Evolutionary conservation across 129 eudicot genomes (phyloP).

Genomic region (Daucus carota): DH1_v3.0 NC_030385.2:5426001-5426500

Average conservation of each 20-base stretch:
- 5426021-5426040: conserved; percentile 12
- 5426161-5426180: conserved; percentile 35
- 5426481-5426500: too few relatives aligned
- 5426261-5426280: conserved; percentile 43
- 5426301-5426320: conserved; percentile 52
- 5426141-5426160: conserved; percentile 40
- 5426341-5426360: conserved; percentile 26
- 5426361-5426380: too few relatives aligned
- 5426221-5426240: too few relatives aligned
- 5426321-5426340: conserved; percentile 35
- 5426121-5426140: conserved; percentile 45
- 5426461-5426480: too few relatives aligned
- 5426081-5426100: not conserved
- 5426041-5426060: not conserved
- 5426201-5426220: not conserved
- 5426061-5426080: not conserved
- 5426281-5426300: conserved; percentile 45
- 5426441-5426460: too few relatives aligned
- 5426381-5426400: too few relatives aligned
- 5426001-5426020: conserved; percentile 65
- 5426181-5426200: conserved; percentile 25
- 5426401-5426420: too few relatives aligned
- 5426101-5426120: conserved; percentile 51
- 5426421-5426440: too few relatives aligned
- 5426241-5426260: too few relatives aligned